Conservation (phyloP, 1,284 basidiomycete species). For the Rhodotorula mucilaginosa region DNA sequence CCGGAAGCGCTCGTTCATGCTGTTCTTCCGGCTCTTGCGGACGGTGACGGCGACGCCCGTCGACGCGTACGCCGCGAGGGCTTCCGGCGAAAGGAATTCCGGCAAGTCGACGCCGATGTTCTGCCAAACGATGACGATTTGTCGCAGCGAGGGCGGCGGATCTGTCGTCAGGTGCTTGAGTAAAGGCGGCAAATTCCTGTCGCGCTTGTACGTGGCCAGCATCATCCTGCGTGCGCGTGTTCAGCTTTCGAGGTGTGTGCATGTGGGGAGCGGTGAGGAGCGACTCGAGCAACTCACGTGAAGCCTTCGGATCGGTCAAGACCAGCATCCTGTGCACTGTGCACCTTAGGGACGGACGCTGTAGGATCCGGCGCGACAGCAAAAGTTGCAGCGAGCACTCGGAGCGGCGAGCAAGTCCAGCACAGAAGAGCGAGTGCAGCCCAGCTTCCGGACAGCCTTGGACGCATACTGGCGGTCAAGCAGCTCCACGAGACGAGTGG, state of each 20-base stretch:
- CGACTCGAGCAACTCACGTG: slow-evolving; percentile 11
- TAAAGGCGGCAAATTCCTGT: slow-evolving; percentile 23
- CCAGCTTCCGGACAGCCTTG: too few species aligned
- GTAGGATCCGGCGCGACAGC: neutral
- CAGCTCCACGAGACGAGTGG: too few species aligned
- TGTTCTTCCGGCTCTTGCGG: slow-evolving; percentile 32
- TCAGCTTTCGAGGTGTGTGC: neutral
- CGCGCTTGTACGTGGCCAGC: slow-evolving; percentile 40
- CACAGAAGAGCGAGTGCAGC: neutral
- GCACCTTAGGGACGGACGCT: neutral
- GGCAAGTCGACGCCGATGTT: slow-evolving; percentile 33
- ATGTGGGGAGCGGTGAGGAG: neutral
- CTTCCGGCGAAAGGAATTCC: slow-evolving; percentile 18
- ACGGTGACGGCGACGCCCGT: slow-evolving; percentile 32
- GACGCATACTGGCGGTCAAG: too few species aligned
- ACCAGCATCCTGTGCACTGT: neutral
- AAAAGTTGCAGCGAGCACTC: slow-evolving; percentile 1
- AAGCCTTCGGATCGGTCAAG: slow-evolving; percentile 27
- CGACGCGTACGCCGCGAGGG: slow-evolving; percentile 19
- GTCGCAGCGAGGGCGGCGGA: slow-evolving; percentile 33
- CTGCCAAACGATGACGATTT: slow-evolving; percentile 41
- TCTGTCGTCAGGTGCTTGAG: slow-evolving; percentile 32
- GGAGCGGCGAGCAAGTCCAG: neutral
- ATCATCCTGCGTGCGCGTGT: slow-evolving; percentile 27
- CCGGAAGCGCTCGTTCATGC: slow-evolving; percentile 42